phyloP scores from a whole-genome alignment of 129 eudicot species.

The Apium graveolens region DNA sequence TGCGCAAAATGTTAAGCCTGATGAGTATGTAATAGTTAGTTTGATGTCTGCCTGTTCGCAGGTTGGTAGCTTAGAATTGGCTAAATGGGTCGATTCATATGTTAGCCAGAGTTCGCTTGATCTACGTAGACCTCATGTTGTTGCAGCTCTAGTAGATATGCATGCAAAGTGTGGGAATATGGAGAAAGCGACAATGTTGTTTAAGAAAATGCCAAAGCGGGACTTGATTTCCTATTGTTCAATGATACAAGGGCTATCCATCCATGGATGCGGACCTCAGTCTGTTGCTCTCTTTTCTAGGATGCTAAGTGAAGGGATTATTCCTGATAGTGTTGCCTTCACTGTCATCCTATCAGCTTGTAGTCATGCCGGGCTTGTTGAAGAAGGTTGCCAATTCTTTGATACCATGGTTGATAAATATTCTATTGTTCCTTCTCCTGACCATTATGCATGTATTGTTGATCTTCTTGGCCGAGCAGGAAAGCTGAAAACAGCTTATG shows the following conservation, averaged over 20 bases:
- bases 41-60: conserved; percentile 77
- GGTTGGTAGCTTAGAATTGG: conserved; percentile 51
- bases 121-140: conserved; percentile 32
- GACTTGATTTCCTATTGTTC: conserved; percentile 62
- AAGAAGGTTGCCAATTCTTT: conserved; percentile 48
- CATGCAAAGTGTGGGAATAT: conserved; percentile 73
- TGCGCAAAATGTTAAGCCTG: conserved; percentile 38
- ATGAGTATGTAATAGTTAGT: conserved; percentile 60
- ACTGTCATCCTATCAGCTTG: conserved; percentile 59
- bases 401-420: conserved; percentile 35
- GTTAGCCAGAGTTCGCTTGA: conserved; percentile 28
- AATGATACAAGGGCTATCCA: conserved; percentile 63
- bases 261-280: conserved; percentile 47
- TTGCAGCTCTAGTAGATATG: conserved; percentile 64
- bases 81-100: conserved; percentile 58
- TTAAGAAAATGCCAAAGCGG: conserved; percentile 39
- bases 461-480: conserved; percentile 64
- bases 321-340: conserved; percentile 58
- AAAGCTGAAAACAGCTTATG: conserved; percentile 49
- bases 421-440: conserved; percentile 32
- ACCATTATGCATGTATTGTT: conserved; percentile 64
- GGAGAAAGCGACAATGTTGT: conserved; percentile 43
- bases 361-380: conserved; percentile 47
- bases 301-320: conserved; percentile 53
- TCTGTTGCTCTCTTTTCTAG: conserved; percentile 46